Conservation (phyloP, 148 eudicot genomes). For the Fagopyrum tataricum region DNA sequence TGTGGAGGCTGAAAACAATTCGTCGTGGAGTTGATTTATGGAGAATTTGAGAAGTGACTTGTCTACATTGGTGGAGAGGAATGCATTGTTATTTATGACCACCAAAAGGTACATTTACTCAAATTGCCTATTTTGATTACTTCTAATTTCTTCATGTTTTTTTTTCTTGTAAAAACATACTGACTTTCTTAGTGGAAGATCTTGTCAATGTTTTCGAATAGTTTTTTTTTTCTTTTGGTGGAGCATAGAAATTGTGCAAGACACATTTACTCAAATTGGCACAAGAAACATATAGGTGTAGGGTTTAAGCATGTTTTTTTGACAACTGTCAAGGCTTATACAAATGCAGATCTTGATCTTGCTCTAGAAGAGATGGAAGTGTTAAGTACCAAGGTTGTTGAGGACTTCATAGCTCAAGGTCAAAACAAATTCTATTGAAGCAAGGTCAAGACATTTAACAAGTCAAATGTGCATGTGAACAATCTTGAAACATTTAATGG, state of each 20-base stretch:
- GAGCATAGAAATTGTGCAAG: constrained; percentile 1
- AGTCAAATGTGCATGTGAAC: too few relatives aligned
- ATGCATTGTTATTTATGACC: background rate
- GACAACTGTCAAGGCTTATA: background rate
- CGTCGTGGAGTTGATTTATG: background rate
- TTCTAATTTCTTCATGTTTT: too few relatives aligned
- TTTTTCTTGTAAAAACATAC: background rate
- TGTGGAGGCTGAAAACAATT: background rate
- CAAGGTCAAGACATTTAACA: too few relatives aligned
- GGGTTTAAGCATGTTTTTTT: background rate
- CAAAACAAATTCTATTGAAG: too few relatives aligned
- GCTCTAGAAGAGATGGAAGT: background rate
- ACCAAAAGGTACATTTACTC: background rate
- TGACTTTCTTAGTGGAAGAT: background rate
- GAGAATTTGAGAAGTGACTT: background rate
- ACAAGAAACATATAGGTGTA: background rate
- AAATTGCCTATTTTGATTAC: too few relatives aligned
- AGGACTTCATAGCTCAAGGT: background rate
- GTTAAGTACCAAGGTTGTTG: background rate
- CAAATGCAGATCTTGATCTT: background rate
- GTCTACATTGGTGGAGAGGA: background rate
- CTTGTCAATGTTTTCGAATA: background rate
- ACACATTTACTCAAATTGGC: background rate
- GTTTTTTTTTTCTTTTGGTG: background rate
- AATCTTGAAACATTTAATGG: too few relatives aligned